Conservation (phyloP, 352 stramenopile species). For the Thalassiosira hispida region DNA sequence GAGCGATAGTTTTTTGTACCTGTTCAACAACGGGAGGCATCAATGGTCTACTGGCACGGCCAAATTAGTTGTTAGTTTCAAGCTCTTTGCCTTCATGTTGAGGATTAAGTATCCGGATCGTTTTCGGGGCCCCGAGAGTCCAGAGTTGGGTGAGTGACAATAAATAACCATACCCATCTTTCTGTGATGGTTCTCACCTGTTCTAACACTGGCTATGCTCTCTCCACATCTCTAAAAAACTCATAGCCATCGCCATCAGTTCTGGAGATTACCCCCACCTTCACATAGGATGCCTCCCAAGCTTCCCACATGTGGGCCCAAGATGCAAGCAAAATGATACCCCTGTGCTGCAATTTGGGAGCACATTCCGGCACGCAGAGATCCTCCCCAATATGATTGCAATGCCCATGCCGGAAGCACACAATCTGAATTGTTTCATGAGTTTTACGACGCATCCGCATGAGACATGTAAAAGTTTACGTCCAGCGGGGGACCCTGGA, state of each 20-base stretch:
- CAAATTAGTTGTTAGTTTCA: conserved; percentile 12
- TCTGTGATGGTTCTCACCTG: neutral
- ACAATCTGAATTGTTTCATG: conserved; percentile 9
- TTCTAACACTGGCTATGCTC: neutral
- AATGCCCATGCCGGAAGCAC: conserved; percentile 7
- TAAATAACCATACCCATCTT: neutral
- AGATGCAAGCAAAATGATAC: neutral
- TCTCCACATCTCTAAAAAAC: neutral
- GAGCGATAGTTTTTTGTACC: conserved; percentile 4
- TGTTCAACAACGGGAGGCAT: conserved; percentile 4
- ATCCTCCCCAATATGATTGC: conserved; percentile 28
- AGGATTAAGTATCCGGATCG: conserved; percentile 19
- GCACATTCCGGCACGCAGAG: neutral
- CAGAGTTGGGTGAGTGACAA: conserved; percentile 22
- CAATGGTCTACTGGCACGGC: neutral
- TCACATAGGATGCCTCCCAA: neutral
- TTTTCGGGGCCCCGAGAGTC: conserved; percentile 10
- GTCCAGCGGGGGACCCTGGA: no score
- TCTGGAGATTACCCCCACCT: conserved; percentile 7
- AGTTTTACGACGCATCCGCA: neutral
- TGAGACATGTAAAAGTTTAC: no score
- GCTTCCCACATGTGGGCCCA: conserved; percentile 2
- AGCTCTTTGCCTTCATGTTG: conserved; percentile 3
- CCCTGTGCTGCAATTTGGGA: conserved; percentile 17
- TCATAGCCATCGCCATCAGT: conserved; percentile 9